Percentiles rank a stretch among this genome's conserved stretches.
Conservation (phyloP, 768 basidiomycete species). For the Tubosaeta brunneosetosa region DNA sequence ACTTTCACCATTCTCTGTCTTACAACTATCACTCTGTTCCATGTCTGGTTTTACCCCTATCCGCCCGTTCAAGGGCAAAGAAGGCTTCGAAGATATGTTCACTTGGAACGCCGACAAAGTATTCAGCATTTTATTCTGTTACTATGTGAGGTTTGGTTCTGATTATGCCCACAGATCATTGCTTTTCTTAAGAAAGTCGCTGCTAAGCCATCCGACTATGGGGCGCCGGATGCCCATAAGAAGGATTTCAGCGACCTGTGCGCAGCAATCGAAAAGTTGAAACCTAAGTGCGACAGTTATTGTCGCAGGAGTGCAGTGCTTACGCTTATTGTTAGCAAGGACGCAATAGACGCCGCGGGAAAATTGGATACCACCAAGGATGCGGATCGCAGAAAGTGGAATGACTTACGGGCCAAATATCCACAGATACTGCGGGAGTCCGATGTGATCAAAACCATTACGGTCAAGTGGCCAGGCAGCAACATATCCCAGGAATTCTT, state of each 20-base stretch:
- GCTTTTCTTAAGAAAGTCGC: not conserved
- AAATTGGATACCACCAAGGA: not conserved
- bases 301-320: not conserved
- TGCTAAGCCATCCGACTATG: not conserved
- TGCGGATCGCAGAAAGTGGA: not conserved
- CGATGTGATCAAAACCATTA: not conserved
- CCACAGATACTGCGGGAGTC: not conserved
- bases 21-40: not conserved
- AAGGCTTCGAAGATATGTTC: not conserved
- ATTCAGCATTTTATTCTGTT: not conserved
- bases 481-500: not conserved
- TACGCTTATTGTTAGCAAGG: not conserved
- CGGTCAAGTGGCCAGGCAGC: not conserved
- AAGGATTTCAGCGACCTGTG: not conserved
- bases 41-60: not conserved
- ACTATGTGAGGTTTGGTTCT: not conserved
- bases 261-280: not conserved
- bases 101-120: not conserved
- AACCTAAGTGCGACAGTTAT: not conserved
- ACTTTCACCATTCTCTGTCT: not conserved
- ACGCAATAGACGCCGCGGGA: no score
- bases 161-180: not conserved
- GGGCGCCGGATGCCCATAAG: not conserved
- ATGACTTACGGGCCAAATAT: not conserved
- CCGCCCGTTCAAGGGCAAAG: not conserved